A percentile compares a stretch with the other conserved stretches of the same genome.
Evolutionary conservation across 768 basidiomycete species (phyloP).

Genomic region (Trametes elegans): DNA sequence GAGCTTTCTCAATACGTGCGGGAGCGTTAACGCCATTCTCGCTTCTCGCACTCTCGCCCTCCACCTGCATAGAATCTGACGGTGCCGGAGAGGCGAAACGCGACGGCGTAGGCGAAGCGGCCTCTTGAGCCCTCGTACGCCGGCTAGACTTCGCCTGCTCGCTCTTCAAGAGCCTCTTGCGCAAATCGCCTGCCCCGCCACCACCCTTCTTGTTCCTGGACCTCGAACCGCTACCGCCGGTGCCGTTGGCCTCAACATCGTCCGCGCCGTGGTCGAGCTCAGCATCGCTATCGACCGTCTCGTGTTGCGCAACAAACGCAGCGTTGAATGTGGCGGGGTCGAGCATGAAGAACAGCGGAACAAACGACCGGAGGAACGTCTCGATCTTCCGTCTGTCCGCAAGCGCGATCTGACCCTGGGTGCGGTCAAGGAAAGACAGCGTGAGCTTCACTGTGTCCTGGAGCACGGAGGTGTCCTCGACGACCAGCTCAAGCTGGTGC

Average conservation of each 20-base stretch:
- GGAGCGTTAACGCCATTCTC: slow-evolving; percentile 2
- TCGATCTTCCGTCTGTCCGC: slow-evolving; percentile 83
- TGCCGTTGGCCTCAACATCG: slow-evolving; percentile 37
- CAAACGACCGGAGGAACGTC: slow-evolving; percentile 59
- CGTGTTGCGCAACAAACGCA: slow-evolving; percentile 60
- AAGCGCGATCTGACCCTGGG: slow-evolving; percentile 67
- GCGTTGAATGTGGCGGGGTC: slow-evolving; percentile 70
- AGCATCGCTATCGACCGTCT: slow-evolving; percentile 52
- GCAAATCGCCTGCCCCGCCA: slow-evolving; percentile 50
- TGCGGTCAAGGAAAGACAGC: slow-evolving; percentile 89
- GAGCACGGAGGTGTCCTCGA: slow-evolving; percentile 74
- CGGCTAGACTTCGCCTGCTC: slow-evolving; percentile 76
- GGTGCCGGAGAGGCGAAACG: slow-evolving; percentile 61
- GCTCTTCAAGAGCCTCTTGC: slow-evolving; percentile 80
- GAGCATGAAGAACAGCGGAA: slow-evolving; percentile 44
- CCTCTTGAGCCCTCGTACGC: slow-evolving; percentile 56
- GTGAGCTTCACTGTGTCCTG: slow-evolving; percentile 88
- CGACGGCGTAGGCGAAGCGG: slow-evolving; percentile 53
- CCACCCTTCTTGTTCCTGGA: slow-evolving; percentile 36
- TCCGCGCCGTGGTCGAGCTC: slow-evolving; percentile 40
- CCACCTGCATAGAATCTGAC: slow-evolving; percentile 39
- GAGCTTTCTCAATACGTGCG: slow-evolving; percentile 26
- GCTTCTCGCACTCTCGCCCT: slow-evolving; percentile 28
- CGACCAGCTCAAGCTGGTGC: slow-evolving; percentile 77
- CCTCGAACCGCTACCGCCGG: slow-evolving; percentile 28